These are phyloP conservation scores for Monosporascus sp. DNA, from an alignment of 2,329 filamentous ascomycete species.

Conservation along the genomic window DNA sequence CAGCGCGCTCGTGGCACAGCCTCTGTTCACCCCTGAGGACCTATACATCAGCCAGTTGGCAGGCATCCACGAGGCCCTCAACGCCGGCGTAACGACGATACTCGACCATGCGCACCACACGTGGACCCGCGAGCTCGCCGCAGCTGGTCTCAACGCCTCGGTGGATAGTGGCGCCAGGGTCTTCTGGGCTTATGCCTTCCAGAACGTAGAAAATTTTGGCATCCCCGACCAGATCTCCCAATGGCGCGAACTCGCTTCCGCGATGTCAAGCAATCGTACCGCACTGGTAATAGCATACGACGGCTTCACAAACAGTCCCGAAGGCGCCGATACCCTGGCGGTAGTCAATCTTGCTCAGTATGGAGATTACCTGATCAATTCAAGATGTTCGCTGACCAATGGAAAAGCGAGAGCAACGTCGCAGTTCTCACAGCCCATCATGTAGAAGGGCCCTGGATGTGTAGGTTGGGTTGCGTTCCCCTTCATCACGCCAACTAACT, in stretches of 20 bases:
- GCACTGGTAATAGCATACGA: conserved; percentile 6
- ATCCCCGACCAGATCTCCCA: conserved; percentile 32
- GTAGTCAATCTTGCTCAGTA: too few relatives aligned
- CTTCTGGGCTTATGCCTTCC: conserved; percentile 41
- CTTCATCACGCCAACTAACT: not conserved
- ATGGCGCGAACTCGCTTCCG: conserved; percentile 32
- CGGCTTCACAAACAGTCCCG: too few relatives aligned
- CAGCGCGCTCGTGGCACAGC: conserved; percentile 26
- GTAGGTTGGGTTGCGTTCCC: conserved; percentile 16
- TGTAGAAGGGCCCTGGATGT: conserved; percentile 33
- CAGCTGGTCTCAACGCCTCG: conserved; percentile 40
- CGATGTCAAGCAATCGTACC: conserved; percentile 23
- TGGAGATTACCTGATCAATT: too few relatives aligned
- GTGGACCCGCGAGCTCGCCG: conserved; percentile 35
- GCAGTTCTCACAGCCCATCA: not conserved
- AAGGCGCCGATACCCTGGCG: too few relatives aligned
- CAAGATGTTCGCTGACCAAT: too few relatives aligned
- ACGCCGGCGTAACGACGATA: conserved; percentile 47
- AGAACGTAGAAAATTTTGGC: conserved; percentile 28
- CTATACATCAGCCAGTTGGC: conserved; percentile 41
- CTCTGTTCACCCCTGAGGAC: conserved; percentile 35
- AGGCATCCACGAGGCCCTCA: conserved; percentile 45
- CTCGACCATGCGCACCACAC: conserved; percentile 49
- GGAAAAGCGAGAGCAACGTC: too few relatives aligned
- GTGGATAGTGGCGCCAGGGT: conserved; percentile 44